These are phyloP conservation scores for Cenchrus purpureus DNA, from an alignment of 176 grass and related monocot genomes.

Conservation along the genomic window DNA sequence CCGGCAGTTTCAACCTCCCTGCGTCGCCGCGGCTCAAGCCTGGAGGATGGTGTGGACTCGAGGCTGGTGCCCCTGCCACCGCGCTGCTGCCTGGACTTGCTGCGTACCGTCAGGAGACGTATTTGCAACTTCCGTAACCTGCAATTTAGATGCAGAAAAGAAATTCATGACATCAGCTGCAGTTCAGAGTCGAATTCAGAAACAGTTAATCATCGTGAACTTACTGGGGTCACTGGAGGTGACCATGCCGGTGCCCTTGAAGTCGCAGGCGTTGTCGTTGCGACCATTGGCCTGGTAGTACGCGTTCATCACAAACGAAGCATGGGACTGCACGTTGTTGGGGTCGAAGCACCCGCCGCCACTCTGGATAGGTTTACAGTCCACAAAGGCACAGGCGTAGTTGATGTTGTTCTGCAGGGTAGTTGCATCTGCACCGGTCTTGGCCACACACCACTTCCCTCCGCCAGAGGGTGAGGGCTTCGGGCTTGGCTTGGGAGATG, in stretches of 20 bases:
- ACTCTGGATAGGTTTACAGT: conserved; percentile 60
- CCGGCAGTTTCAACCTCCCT: conserved; percentile 36
- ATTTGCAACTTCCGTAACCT: conserved; percentile 59
- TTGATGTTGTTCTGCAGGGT: conserved; percentile 84
- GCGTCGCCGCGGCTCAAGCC: conserved; percentile 16
- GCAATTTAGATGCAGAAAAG: conserved; percentile 15
- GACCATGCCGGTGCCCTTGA: conserved; percentile 56
- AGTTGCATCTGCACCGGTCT: conserved; percentile 22
- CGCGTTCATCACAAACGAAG: conserved; percentile 70
- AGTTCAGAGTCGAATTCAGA: not conserved
- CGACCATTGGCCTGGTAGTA: conserved; percentile 62
- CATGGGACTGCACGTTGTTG: conserved; percentile 53
- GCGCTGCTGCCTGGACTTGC: conserved; percentile 58
- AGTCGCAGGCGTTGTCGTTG: conserved; percentile 58
- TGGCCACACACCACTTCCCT: conserved; percentile 74
- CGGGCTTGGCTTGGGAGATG: conserved; percentile 32
- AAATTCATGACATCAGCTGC: not conserved
- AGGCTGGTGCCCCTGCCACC: conserved; percentile 38
- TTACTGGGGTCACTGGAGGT: conserved; percentile 65
- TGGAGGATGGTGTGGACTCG: conserved; percentile 41
- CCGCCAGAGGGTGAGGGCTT: conserved; percentile 37
- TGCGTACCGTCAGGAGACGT: conserved; percentile 55
- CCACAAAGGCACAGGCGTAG: conserved; percentile 58
- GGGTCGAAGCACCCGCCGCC: conserved; percentile 68
- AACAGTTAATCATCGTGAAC: not conserved